Conservation (phyloP, 2,329 filamentous ascomycete genomes). For the Pseudocercospora pini-densiflorae region DNA sequence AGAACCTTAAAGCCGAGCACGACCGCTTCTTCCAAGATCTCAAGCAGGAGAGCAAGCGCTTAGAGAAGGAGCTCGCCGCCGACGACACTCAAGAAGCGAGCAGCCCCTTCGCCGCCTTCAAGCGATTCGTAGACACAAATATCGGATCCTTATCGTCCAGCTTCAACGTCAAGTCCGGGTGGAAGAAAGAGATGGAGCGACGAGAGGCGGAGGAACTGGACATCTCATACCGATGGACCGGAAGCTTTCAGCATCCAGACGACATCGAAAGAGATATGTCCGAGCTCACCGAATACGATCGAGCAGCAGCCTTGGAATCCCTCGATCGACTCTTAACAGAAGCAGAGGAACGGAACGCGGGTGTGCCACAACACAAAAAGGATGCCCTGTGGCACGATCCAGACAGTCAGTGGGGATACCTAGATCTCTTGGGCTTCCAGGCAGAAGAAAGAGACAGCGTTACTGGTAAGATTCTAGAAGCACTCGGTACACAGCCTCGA, state of each 20-base stretch:
- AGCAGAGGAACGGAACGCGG: constrained; percentile 31
- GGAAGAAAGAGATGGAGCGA: constrained; percentile 32
- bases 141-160: constrained; percentile 53
- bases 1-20: constrained; percentile 20
- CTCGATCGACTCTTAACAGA: constrained; percentile 31
- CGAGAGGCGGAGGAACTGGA: constrained; percentile 32
- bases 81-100: constrained; percentile 6
- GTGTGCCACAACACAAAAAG: constrained; percentile 33
- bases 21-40: constrained; percentile 21
- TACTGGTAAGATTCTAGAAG: constrained; percentile 3
- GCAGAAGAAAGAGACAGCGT: constrained; percentile 16
- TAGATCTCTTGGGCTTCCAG: constrained; percentile 31
- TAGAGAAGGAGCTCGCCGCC: constrained; percentile 10
- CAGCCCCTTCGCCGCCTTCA: constrained; percentile 62
- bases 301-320: constrained; percentile 27
- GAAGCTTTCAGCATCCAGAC: constrained; percentile 29
- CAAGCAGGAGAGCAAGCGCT: constrained; percentile 17
- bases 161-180: constrained; percentile 44
- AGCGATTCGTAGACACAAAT: constrained; percentile 62
- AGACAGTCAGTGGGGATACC: constrained; percentile 20
- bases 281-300: constrained; percentile 22
- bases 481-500: constrained; percentile 13
- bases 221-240: constrained; percentile 35
- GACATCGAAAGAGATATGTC: constrained; percentile 25
- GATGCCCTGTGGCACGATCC: constrained; percentile 35